These are phyloP conservation scores for Diplodia corticola DNA, from an alignment of 2,329 filamentous ascomycete genomes.

Conservation along the genomic window DNA sequence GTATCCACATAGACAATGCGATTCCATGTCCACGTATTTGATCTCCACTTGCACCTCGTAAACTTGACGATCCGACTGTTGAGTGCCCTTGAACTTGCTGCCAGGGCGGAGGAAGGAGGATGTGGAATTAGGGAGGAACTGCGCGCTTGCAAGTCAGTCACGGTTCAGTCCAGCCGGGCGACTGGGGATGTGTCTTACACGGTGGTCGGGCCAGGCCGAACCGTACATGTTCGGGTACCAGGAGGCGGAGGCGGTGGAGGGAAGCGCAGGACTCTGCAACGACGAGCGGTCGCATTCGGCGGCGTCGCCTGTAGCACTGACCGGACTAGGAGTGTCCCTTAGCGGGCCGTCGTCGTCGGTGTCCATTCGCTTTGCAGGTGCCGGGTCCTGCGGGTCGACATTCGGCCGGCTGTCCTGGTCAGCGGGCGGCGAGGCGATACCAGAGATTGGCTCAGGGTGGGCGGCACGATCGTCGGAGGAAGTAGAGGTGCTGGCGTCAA, in stretches of 20 bases:
- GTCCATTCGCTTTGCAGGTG: conserved; percentile 34
- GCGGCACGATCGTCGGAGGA: conserved; percentile 8
- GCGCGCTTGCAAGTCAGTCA: conserved; percentile 28
- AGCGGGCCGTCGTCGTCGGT: conserved; percentile 36
- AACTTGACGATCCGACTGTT: conserved; percentile 87
- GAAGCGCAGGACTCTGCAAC: conserved; percentile 34
- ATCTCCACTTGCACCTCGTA: conserved; percentile 98
- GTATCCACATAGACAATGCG: conserved; percentile 94
- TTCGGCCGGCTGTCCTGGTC: conserved; percentile 29
- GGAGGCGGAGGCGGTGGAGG: conserved; percentile 28
- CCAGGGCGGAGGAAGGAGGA: conserved; percentile 85
- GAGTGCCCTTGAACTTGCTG: conserved; percentile 85
- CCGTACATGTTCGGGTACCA: conserved; percentile 29
- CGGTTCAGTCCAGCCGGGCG: not conserved
- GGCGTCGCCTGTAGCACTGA: conserved; percentile 39
- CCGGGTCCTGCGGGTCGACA: conserved; percentile 27
- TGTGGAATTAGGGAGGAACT: conserved; percentile 76
- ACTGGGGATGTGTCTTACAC: conserved; percentile 31
- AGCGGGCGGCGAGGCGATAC: conserved; percentile 32
- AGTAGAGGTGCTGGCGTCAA: conserved; percentile 7
- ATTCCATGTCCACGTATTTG: conserved; percentile 90
- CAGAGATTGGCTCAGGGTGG: conserved; percentile 24
- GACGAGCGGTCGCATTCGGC: conserved; percentile 36
- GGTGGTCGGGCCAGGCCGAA: conserved; percentile 37
- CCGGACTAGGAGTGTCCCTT: conserved; percentile 41